Evolutionary conservation across 2,329 filamentous ascomycete genomes (phyloP), one percentile per base, ranked within the genome.

Genomic region (Ceratocystis huliohia): DNA sequence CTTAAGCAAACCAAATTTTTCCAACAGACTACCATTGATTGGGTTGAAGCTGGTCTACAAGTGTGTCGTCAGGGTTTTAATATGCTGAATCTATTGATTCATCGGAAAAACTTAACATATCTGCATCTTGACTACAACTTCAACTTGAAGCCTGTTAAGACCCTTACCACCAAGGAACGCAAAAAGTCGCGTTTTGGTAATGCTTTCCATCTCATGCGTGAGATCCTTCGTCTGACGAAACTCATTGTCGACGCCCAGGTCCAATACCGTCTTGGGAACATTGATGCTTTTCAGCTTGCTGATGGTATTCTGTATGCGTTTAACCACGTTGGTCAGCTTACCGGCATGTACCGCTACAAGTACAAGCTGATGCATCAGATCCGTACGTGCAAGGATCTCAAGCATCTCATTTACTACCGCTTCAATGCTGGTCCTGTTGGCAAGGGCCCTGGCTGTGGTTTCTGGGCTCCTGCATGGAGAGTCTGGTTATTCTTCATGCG

Each of bases 341-440:
- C 94, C 17, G 94, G 94, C 74, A 99, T 99, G 94, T 99, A 99
- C 78, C 88, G 94, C 69, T 99, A 99, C 83, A 99, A 99, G 81
- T 99, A 99, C 81, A 99, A 99, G 81, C 82, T 99, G 66, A 99
- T 99, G 94, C 94, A 99, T 75, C 94, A 99, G 76, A 99, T 99
- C 72, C 90, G 94, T 72, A 96, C 94, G 0, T 99, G 94, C 81
- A 99, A 99, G 77, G 94, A 99, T 77, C 76, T 99, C 74, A 99
- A 99, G 83, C 94, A 99, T 83, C 79, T 99, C 69, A 97, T 99
- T 70, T 99, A 99, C 79, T 97, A 97, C 76, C 89, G 93, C 63
- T 99, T 99, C 79, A 99, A 99, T 76, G 92, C 91, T 68, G 94
- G 92, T 0, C 89, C 93, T 10, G 95, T 99, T 22, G 94, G 94